These are phyloP conservation scores for Quercus glauca DNA, from an alignment of 306 rosid species.

Conservation along the genomic window DNA sequence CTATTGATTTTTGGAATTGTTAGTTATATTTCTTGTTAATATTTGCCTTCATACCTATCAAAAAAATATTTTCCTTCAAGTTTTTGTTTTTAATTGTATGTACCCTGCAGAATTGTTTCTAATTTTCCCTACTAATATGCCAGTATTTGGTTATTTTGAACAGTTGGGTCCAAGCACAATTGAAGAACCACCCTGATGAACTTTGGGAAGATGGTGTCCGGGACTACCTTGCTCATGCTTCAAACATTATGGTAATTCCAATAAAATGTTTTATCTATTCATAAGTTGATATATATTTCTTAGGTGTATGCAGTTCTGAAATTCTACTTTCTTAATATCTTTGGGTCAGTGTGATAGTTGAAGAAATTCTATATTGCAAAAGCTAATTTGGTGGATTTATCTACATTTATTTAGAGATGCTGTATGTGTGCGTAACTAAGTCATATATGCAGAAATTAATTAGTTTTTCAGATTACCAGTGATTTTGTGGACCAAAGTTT, in stretches of 20 bases:
- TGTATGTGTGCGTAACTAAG: background rate
- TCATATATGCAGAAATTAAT: background rate
- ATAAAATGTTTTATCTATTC: background rate
- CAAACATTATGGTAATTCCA: constrained; percentile 73
- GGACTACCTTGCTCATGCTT: constrained; percentile 83
- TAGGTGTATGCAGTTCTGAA: background rate
- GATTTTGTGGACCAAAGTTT: background rate
- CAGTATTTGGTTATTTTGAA: constrained; percentile 26
- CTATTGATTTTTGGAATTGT: background rate
- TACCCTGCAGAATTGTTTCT: background rate
- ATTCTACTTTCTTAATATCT: background rate
- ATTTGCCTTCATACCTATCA: background rate
- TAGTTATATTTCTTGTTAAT: background rate
- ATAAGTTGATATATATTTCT: constrained; percentile 11
- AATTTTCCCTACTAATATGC: constrained; percentile 6
- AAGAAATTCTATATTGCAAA: background rate
- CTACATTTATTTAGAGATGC: background rate
- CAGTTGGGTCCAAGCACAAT: constrained; percentile 95
- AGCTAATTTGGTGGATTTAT: background rate
- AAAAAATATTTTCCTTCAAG: background rate
- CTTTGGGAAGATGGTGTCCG: constrained; percentile 97
- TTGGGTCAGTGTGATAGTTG: background rate
- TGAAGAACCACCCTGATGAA: constrained; percentile 91
- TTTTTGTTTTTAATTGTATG: background rate
- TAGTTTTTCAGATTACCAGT: background rate